A percentile compares a stretch with the other conserved stretches of the same genome.
These are phyloP conservation scores for Diplodia seriata DNA, from an alignment of 2,329 filamentous ascomycete species.

Conservation along the genomic window DNA sequence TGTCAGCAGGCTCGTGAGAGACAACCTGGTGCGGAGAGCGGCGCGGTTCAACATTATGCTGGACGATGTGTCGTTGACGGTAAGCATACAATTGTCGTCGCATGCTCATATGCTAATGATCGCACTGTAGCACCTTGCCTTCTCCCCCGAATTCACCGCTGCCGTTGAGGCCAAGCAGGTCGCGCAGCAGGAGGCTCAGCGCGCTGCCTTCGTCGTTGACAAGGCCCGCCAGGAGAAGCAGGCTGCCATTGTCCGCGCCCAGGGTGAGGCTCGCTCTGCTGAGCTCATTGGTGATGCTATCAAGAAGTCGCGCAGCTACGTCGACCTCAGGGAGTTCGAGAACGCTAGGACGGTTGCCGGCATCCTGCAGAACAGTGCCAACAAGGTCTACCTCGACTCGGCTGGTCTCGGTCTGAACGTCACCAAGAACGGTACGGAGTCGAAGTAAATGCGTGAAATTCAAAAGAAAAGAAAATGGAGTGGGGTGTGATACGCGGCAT, in stretches of 20 bases:
- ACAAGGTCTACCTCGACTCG: constrained; percentile 92
- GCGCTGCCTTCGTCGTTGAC: constrained; percentile 96
- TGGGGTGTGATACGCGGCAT: constrained; percentile 4
- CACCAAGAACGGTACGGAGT: constrained; percentile 51
- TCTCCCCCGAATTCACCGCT: constrained; percentile 73
- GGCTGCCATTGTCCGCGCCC: constrained; percentile 95
- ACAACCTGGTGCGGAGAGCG: constrained; percentile 89
- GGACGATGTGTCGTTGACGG: constrained; percentile 95
- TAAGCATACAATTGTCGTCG: constrained; percentile 55
- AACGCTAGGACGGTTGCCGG: constrained; percentile 90
- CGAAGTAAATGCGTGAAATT: constrained; percentile 16
- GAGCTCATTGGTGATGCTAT: constrained; percentile 98
- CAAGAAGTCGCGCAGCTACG: constrained; percentile 98
- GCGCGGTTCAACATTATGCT: constrained; percentile 97
- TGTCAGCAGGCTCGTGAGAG: constrained; percentile 87
- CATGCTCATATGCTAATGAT: constrained; percentile 31
- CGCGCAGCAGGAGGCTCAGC: constrained; percentile 89
- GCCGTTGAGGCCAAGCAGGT: constrained; percentile 75
- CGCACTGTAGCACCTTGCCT: constrained; percentile 64
- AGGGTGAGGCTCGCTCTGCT: constrained; percentile 97
- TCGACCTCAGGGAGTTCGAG: constrained; percentile 97
- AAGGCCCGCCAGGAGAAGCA: constrained; percentile 99
- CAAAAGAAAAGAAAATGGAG: constrained; percentile 7
- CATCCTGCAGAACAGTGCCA: constrained; percentile 86
- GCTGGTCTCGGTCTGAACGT: constrained; percentile 93